phyloP scores from a whole-genome alignment of 352 stramenopile species.

The Phytophthora rubi region DNA sequence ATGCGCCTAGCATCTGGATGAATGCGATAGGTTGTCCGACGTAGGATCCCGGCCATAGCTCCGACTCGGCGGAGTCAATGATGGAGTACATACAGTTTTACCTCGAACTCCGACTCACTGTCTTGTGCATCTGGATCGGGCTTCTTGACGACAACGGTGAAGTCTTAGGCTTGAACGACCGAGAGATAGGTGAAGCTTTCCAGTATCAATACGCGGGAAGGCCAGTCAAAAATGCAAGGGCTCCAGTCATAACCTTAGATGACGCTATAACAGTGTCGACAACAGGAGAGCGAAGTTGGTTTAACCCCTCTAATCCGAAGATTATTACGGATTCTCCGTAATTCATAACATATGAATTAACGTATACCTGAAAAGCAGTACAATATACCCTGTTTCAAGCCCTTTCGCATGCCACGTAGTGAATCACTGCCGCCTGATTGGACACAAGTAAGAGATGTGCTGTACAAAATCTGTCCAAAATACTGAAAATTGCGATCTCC shows the following conservation, averaged over 20 bases:
- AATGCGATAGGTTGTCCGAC: constrained; percentile 16
- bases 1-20: background rate
- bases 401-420: constrained; percentile 6
- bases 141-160: too few relatives aligned
- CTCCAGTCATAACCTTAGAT: too few relatives aligned
- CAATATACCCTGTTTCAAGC: constrained; percentile 1
- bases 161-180: too few relatives aligned
- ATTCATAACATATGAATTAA: background rate
- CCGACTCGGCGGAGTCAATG: background rate
- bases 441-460: background rate
- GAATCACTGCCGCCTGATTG: background rate
- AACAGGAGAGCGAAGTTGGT: too few relatives aligned
- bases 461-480: constrained; percentile 7
- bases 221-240: too few relatives aligned
- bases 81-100: constrained; percentile 4
- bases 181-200: too few relatives aligned
- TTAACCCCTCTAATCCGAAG: background rate
- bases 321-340: background rate
- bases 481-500: constrained; percentile 10
- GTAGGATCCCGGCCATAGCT: constrained; percentile 16
- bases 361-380: constrained; percentile 7
- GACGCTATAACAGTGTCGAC: too few relatives aligned
- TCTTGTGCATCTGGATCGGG: too few relatives aligned
- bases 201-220: too few relatives aligned
- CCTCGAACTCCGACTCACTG: constrained; percentile 1